These are phyloP conservation scores for Cryptosporidium felis DNA, from an alignment of 169 alveolate species.

Conservation along the genomic window DNA sequence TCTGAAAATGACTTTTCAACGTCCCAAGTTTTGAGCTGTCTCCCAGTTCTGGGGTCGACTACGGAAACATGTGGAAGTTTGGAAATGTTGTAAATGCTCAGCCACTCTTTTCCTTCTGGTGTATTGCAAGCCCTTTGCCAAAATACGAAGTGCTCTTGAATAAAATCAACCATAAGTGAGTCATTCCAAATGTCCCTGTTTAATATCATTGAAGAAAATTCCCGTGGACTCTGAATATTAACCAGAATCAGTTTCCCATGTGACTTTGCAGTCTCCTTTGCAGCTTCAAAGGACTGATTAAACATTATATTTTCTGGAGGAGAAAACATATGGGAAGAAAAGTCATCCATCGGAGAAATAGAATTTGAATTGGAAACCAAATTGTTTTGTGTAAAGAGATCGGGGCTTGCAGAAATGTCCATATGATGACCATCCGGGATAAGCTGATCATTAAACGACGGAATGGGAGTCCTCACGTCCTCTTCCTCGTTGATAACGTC, in stretches of 20 bases:
- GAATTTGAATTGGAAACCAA: neutral
- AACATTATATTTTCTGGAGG: constrained; percentile 45
- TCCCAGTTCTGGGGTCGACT: constrained; percentile 66
- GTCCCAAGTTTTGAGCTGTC: constrained; percentile 65
- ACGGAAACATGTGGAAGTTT: constrained; percentile 64
- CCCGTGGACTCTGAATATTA: constrained; percentile 55
- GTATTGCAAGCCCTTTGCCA: constrained; percentile 62
- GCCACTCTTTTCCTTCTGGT: constrained; percentile 61
- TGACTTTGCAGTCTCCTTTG: constrained; percentile 32
- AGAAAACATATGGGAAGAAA: constrained; percentile 53
- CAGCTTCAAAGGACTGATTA: constrained; percentile 45
- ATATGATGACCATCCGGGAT: constrained; percentile 27
- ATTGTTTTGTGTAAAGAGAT: neutral
- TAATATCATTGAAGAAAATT: constrained; percentile 48
- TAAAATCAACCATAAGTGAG: constrained; percentile 35
- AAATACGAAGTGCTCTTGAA: constrained; percentile 43
- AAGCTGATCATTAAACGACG: constrained; percentile 67
- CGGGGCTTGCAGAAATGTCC: neutral
- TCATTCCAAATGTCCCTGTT: constrained; percentile 69
- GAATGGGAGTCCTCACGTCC: constrained; percentile 60
- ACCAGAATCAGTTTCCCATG: constrained; percentile 23
- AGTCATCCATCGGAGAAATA: constrained; percentile 28
- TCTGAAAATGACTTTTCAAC: constrained; percentile 55
- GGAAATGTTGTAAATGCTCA: constrained; percentile 20
- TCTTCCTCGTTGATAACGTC: neutral